Percentiles rank a stretch among this genome's conserved stretches.
Evolutionary conservation across 805 yeast species (phyloP).

Genomic region (Yarrowia sp.): DNA sequence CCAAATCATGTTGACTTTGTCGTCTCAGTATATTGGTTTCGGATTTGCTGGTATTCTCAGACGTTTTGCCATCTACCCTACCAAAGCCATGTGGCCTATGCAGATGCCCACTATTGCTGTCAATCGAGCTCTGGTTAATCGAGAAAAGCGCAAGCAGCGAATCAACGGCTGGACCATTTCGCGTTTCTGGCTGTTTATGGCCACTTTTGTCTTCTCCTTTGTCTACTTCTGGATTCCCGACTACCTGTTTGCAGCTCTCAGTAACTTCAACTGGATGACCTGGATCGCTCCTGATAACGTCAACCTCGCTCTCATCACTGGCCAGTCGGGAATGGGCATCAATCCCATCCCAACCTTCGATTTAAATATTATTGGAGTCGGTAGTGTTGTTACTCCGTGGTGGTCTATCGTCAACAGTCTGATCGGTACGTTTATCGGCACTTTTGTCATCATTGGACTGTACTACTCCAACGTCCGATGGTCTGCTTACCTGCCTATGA

Average conservation of each 20-base stretch:
- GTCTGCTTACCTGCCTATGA: slow-evolving; percentile 58
- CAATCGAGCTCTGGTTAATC: slow-evolving; percentile 40
- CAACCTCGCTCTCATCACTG: slow-evolving; percentile 60
- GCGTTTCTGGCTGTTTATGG: slow-evolving; percentile 50
- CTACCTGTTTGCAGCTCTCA: slow-evolving; percentile 58
- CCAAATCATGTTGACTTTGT: slow-evolving; percentile 47
- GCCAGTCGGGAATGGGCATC: slow-evolving; percentile 41
- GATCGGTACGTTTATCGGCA: slow-evolving; percentile 35
- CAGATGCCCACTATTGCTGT: slow-evolving; percentile 55
- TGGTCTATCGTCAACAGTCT: slow-evolving; percentile 45
- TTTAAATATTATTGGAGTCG: slow-evolving; percentile 52
- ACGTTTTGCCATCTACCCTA: slow-evolving; percentile 48
- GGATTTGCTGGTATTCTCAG: slow-evolving; percentile 56
- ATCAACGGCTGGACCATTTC: slow-evolving; percentile 63
- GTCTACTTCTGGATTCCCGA: slow-evolving; percentile 69
- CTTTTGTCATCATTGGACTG: slow-evolving; percentile 52
- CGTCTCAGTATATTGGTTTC: slow-evolving; percentile 53
- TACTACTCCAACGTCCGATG: slow-evolving; percentile 57
- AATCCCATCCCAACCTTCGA: slow-evolving; percentile 47
- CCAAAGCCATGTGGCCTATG: slow-evolving; percentile 48
- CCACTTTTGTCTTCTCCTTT: slow-evolving; percentile 45
- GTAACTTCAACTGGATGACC: slow-evolving; percentile 60
- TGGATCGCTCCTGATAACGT: slow-evolving; percentile 58
- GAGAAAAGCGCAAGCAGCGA: slow-evolving; percentile 32
- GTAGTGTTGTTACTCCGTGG: slow-evolving; percentile 47